phyloP scores from a whole-genome alignment of 768 basidiomycete genomes.

The Lactarius akahatsu region DNA sequence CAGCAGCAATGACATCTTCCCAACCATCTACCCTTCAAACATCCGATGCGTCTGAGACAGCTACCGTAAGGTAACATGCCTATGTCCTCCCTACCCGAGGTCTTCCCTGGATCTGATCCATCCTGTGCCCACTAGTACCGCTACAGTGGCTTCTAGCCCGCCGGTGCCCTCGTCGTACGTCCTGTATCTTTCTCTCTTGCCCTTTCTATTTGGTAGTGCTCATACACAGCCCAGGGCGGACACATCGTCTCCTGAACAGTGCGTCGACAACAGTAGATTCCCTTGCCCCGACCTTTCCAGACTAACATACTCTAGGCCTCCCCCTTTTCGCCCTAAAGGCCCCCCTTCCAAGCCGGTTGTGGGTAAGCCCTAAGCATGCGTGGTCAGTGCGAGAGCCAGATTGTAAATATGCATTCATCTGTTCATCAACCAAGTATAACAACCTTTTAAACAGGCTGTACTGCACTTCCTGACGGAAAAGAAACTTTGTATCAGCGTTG shows the following conservation, averaged over 20 bases:
- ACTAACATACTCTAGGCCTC: not conserved
- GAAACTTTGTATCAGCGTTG: not conserved
- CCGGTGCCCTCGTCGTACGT: not conserved
- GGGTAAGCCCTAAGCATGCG: not conserved
- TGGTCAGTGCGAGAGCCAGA: fast-evolving
- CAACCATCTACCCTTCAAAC: no score
- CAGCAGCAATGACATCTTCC: no score
- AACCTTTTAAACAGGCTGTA: not conserved
- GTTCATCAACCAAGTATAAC: not conserved
- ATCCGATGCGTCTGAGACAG: not conserved
- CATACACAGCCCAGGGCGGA: not conserved
- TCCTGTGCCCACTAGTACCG: not conserved
- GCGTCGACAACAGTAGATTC: not conserved
- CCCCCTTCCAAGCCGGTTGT: not conserved
- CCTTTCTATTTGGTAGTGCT: not conserved
- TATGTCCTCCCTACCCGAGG: no score
- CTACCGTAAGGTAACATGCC: not conserved
- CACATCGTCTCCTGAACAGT: not conserved
- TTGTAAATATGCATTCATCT: not conserved
- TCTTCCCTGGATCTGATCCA: no score
- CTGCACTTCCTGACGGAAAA: not conserved
- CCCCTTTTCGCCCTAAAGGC: slow-evolving; percentile 16
- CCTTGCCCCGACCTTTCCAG: not conserved
- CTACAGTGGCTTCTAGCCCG: not conserved
- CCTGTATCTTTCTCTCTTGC: no score